Conservation (phyloP, 371 early-diverging fungal species). For the Dinochytrium kinnereticum region DNA sequence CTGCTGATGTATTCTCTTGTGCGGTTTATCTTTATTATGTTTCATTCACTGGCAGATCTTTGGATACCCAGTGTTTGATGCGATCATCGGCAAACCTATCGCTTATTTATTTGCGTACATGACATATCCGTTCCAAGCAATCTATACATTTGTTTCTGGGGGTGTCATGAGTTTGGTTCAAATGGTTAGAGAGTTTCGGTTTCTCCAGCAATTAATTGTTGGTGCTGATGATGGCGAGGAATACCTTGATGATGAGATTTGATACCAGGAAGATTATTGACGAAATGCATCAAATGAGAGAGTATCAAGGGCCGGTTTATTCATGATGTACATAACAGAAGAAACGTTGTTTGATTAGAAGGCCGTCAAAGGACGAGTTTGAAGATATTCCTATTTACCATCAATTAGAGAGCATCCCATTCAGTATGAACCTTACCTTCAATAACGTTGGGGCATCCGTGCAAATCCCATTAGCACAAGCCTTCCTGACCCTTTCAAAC, state of each 20-base stretch:
- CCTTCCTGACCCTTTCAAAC: slow-evolving; percentile 38
- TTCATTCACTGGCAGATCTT: background rate
- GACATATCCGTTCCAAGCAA: background rate
- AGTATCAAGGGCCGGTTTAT: too few relatives aligned
- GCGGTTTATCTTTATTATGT: too few relatives aligned
- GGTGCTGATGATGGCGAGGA: background rate
- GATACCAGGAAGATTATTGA: background rate
- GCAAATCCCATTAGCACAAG: slow-evolving; percentile 55
- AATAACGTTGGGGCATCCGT: slow-evolving; percentile 49
- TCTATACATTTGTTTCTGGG: background rate
- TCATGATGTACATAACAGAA: background rate
- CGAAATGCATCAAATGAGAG: too few relatives aligned
- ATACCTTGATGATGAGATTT: background rate
- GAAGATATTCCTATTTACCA: background rate
- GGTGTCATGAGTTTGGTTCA: background rate
- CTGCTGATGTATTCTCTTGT: too few relatives aligned
- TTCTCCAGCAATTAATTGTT: background rate
- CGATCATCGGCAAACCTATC: background rate
- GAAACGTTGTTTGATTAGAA: background rate
- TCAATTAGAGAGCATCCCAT: background rate
- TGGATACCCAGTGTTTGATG: slow-evolving; percentile 9
- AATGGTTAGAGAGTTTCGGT: too few relatives aligned
- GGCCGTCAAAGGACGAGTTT: background rate
- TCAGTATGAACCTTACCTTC: slow-evolving; percentile 38
- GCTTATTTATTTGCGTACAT: background rate